Evolutionary conservation across 208 protist species (phyloP).

Genomic region (Strigomonas culicis): DNA sequence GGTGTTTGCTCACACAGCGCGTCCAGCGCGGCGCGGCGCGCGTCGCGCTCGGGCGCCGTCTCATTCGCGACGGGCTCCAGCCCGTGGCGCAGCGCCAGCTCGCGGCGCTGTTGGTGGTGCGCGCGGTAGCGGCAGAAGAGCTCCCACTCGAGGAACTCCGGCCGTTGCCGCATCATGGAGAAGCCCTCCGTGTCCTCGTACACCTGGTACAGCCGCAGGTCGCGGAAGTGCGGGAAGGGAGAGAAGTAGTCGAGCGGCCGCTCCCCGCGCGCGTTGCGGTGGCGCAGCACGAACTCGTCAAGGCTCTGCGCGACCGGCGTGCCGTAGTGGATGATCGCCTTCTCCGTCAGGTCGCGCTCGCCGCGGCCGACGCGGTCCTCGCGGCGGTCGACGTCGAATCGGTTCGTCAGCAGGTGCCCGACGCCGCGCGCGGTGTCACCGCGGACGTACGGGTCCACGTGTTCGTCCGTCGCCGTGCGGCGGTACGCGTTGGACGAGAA

Average conservation of each 20-base stretch:
- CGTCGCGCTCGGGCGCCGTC: slow-evolving; percentile 72
- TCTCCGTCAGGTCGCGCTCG: slow-evolving; percentile 79
- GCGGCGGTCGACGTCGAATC: slow-evolving; percentile 81
- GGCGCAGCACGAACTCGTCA: slow-evolving; percentile 85
- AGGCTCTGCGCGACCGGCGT: slow-evolving; percentile 68
- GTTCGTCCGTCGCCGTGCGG: slow-evolving; percentile 60
- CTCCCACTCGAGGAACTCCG: slow-evolving; percentile 87
- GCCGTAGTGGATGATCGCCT: slow-evolving; percentile 67
- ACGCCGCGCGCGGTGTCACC: slow-evolving; percentile 56
- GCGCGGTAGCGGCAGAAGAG: slow-evolving; percentile 87
- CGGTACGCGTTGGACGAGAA: slow-evolving; percentile 73
- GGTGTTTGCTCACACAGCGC: slow-evolving; percentile 81
- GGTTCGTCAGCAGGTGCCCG: slow-evolving; percentile 72
- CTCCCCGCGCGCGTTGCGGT: slow-evolving; percentile 78
- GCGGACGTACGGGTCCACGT: slow-evolving; percentile 73
- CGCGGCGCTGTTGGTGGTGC: slow-evolving; percentile 84
- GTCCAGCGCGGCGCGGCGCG: slow-evolving; percentile 60
- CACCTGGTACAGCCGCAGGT: slow-evolving; percentile 66
- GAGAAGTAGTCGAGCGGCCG: slow-evolving; percentile 88
- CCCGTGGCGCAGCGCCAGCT: slow-evolving; percentile 71
- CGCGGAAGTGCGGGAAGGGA: slow-evolving; percentile 80
- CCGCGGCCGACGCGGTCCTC: slow-evolving; percentile 60
- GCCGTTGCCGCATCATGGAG: slow-evolving; percentile 78
- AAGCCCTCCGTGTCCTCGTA: slow-evolving; percentile 88
- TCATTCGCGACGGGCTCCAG: slow-evolving; percentile 87